Base-by-base conservation (phyloP, 352 stramenopile genomes). In the Phytophthora pinifolia region DNA sequence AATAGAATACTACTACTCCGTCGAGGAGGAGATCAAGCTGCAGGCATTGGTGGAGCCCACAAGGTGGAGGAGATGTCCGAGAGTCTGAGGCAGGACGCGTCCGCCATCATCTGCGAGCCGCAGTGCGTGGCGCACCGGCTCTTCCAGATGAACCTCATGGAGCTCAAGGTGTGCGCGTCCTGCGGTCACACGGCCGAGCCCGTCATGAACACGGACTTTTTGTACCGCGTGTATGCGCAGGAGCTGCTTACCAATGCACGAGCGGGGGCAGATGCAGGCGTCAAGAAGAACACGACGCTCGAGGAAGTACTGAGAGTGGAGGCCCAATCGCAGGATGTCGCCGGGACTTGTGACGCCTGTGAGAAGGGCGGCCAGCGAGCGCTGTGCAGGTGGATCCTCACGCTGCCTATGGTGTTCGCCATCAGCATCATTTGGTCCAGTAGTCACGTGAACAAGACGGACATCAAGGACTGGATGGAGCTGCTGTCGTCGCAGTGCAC, bases 111-210 rank as follows among this genome's bases (percentile, higher is more conserved):
- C 15, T 94, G 83, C 36, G 80, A 89, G 52, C 83, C 83, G 38
- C 77, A 88, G 54, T 94, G 83, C 46, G 76, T 94, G 18, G 81
- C 81, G 20, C 83, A 94, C 50, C 52, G 87, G 56, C 59, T 94
- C 6, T 94, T 94, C 68, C 81, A 94, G 59, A 89, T 89, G 81
- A 88, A 92, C 49, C 68, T 94, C 46, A 89, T 94, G 81, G 83
- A 94, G 59, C 73, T 92, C 17, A 76, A 78, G 50, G 70, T 73
- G 36, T 94, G 83, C 51, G 37, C 55, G 5, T 60, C 69, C 20
- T 94, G 83, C 49, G 68, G 65, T 6, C 74, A 82, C 37, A 92
- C 82, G 13, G 66, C 70, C 9, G 83, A 94, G 52, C 83, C 83
- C 14, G 31, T 89, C 9, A 90, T 94, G 79, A 89, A 89, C 64